Percentiles rank a stretch among this genome's conserved stretches.
phyloP scores from a whole-genome alignment of 352 stramenopile species.

The Phytophthora cactorum region DNA sequence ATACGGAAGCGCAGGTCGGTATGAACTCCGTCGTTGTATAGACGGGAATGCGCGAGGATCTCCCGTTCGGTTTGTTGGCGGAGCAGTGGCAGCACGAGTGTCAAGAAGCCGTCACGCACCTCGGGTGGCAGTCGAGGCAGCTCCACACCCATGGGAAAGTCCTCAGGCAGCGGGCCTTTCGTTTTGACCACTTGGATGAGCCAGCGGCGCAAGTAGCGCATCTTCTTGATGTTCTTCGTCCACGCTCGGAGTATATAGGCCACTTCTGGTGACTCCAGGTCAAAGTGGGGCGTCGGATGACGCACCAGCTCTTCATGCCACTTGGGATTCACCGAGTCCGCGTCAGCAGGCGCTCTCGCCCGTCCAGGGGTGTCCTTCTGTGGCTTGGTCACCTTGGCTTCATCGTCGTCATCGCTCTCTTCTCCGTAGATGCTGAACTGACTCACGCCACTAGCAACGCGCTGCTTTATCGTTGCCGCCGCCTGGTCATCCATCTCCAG shows the following conservation, averaged over 20 bases:
- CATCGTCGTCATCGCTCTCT: slow-evolving; percentile 36
- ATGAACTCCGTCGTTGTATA: slow-evolving; percentile 63
- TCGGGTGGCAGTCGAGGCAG: slow-evolving; percentile 69
- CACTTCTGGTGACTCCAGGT: slow-evolving; percentile 78
- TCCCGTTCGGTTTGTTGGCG: slow-evolving; percentile 69
- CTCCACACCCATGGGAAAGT: slow-evolving; percentile 74
- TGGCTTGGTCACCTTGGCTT: slow-evolving; percentile 18
- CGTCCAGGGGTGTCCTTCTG: slow-evolving; percentile 1
- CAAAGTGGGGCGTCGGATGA: slow-evolving; percentile 77
- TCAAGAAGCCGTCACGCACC: slow-evolving; percentile 80
- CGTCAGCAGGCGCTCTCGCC: slow-evolving; percentile 25
- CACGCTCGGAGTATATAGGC: slow-evolving; percentile 69
- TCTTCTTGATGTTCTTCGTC: slow-evolving; percentile 72
- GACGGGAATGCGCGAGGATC: slow-evolving; percentile 67
- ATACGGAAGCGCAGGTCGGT: slow-evolving; percentile 77
- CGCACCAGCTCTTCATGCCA: slow-evolving; percentile 76
- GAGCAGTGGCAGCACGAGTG: slow-evolving; percentile 79
- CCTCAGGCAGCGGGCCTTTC: slow-evolving; percentile 41
- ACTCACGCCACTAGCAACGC: slow-evolving; percentile 29
- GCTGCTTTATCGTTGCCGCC: slow-evolving; percentile 17
- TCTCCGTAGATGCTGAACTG: slow-evolving; percentile 39
- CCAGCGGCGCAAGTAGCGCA: slow-evolving; percentile 75
- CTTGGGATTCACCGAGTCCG: slow-evolving; percentile 18
- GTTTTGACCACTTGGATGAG: slow-evolving; percentile 54
- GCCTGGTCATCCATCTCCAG: slow-evolving; percentile 39